Evolutionary conservation across 2,329 filamentous ascomycete species (phyloP), one percentile per base, ranked within the genome.

Genomic region (Calycina marina): DNA sequence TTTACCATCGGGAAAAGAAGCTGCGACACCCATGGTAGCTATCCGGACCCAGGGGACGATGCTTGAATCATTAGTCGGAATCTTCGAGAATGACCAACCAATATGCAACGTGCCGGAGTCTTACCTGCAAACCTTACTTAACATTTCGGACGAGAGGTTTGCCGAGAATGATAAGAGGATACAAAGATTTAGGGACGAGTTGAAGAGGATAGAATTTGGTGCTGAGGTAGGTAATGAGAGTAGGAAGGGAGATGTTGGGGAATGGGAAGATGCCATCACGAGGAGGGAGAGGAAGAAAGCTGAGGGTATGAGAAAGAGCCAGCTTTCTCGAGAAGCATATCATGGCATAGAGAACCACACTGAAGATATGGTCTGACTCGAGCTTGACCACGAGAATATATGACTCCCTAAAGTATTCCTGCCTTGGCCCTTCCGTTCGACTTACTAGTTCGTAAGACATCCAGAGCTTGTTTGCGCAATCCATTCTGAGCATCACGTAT

Each of bases 41-140:
- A 72, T 96, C 18, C 73, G 88, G 12, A 86, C 82, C 4, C 80
- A 82, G 54, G 86, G 86, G 0, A 63, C 94, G 2, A 69, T 72
- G 1, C 72, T 94, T 39, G 83, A 93, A 56, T 82, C 80, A 1
- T 65, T 94, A 15, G 66, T 96, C 18, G 88, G 83, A 1, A 53
- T 67, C 13, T 53, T 49, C 4, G 42, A 58, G 39, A 34, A 45
- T 28, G 60, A 50, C 5, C 51, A 59, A 4, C 60, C 66, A 10
- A 14, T 22, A 12, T 63, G 60, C 24, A 53, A 77, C 14, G 80
- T 93, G 2, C 61, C 72, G 2, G 65, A 75, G 18, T 59, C 60
- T 6, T 85, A 90, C 48, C 63, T 94, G 4, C 57, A 58, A 25
- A 71, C 67, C 36, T 60, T 94, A 10, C 56, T 86, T 9, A 54